Evolutionary conservation across 495 filamentous ascomycete species (phyloP), one percentile per base, ranked within the genome.

Genomic region (Daldinia bambusicola): DNA sequence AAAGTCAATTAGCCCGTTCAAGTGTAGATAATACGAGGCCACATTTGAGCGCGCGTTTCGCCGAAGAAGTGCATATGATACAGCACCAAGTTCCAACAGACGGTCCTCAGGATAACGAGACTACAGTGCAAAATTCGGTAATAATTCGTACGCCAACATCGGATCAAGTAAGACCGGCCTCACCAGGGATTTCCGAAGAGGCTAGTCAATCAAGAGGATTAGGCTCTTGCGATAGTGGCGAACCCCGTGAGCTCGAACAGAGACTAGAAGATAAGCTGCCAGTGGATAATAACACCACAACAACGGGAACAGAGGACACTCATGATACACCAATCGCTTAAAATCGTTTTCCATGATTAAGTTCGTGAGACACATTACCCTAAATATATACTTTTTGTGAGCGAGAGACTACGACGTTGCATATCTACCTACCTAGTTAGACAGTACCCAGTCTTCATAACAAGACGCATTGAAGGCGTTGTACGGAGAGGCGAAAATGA

Each of bases 11-110:
- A 10, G 48, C 36, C 1, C 63, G 64, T 53, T 56, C 58, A 1
- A 50, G 57, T 32, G 51, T 20, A 16, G 70, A 72, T 8, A 71
- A 61, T 4, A 36, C 55, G 30, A 70, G 66, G 34, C 36, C 62
- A 14, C 73, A 61, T 1, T 18, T 74, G 51, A 74, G 73, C 18
- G 57, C 30, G 22, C 70, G 70, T 13, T 66, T 75, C 53, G 73
- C 75, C 22, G 67, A 75, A 13, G 64, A 71, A 32, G 68, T 75
- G 16, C 75, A 72, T 53, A 77, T 70, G 63, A 70, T 74, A 10
- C 74, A 74, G 31, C 57, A 67, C 43, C 40, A 34, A 30, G 55
- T 26, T 8, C 53, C 57, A 10, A 45, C 22, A 38, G 58, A 40
- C 32, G n/a, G 34, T 20, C 67, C 53, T 43, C 22, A 61, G 22